Conservation (phyloP, 2,329 filamentous ascomycete species). For the Claviceps sp. region DNA sequence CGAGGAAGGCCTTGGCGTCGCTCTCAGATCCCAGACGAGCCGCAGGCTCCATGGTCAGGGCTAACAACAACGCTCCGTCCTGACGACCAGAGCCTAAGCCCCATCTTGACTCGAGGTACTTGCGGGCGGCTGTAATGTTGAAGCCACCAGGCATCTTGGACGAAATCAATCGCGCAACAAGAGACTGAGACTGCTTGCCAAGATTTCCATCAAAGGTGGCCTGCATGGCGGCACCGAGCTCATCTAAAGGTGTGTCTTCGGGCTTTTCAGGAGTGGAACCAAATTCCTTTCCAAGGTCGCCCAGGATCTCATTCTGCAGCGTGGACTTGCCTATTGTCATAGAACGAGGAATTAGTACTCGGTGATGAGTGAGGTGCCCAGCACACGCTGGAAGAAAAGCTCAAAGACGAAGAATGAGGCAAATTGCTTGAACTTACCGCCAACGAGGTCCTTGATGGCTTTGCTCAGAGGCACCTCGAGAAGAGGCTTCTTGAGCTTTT, state of each 20-base stretch:
- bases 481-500: slow-evolving; percentile 93
- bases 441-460: slow-evolving; percentile 96
- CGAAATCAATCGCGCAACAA: slow-evolving; percentile 88
- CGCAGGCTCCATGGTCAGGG: slow-evolving; percentile 83
- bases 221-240: slow-evolving; percentile 90
- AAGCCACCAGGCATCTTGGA: slow-evolving; percentile 99
- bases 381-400: background rate
- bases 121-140: slow-evolving; percentile 91
- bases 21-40: slow-evolving; percentile 77
- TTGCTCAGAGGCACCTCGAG: slow-evolving; percentile 84
- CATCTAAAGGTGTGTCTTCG: slow-evolving; percentile 91
- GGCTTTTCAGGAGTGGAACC: slow-evolving; percentile 96
- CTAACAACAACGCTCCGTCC: slow-evolving; percentile 77
- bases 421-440: slow-evolving; percentile 50
- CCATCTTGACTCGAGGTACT: slow-evolving; percentile 91
- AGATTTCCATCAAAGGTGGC: slow-evolving; percentile 97
- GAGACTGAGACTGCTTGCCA: slow-evolving; percentile 86
- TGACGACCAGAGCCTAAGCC: slow-evolving; percentile 76
- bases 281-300: slow-evolving; percentile 96
- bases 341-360: slow-evolving; percentile 5
- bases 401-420: background rate
- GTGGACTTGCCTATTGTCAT: slow-evolving; percentile 76
- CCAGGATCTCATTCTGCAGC: slow-evolving; percentile 95
- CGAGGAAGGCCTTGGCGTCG: slow-evolving; percentile 86
- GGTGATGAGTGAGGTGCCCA: background rate